Evolutionary conservation across 1,139 yeast genomes (phyloP).

Genomic region (Debaryomyces psychrophilus): DNA sequence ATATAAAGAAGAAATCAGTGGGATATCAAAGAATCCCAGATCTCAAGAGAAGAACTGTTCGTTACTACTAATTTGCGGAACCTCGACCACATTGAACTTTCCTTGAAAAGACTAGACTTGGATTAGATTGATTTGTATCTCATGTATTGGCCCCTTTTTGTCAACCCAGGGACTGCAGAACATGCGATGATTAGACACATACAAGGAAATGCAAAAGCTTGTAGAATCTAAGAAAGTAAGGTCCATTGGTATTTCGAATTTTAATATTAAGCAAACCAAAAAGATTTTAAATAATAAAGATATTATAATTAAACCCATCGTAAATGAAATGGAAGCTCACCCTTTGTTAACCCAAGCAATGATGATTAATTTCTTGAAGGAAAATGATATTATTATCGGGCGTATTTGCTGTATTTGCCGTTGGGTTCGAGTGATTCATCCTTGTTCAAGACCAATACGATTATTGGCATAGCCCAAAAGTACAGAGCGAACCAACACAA

Average conservation of each 20-base stretch:
- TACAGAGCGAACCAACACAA: constrained; percentile 46
- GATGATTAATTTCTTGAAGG: constrained; percentile 44
- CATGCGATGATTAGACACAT: constrained; percentile 57
- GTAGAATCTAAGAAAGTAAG: constrained; percentile 59
- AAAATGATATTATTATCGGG: constrained; percentile 49
- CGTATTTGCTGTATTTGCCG: constrained; percentile 70
- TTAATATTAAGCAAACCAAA: constrained; percentile 48
- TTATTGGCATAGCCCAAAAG: constrained; percentile 47
- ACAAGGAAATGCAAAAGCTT: constrained; percentile 67
- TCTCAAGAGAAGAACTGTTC: constrained; percentile 48
- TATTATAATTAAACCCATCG: constrained; percentile 49
- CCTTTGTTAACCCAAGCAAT: constrained; percentile 60
- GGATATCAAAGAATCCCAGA: constrained; percentile 36
- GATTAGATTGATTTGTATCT: constrained; percentile 24
- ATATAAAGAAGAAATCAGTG: constrained; percentile 21
- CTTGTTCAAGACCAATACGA: constrained; percentile 44
- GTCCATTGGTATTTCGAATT: constrained; percentile 77
- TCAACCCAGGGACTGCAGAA: constrained; percentile 9
- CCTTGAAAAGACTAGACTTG: constrained; percentile 19
- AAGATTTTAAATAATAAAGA: constrained; percentile 49
- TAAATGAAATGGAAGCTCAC: constrained; percentile 62
- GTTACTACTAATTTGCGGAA: constrained; percentile 47
- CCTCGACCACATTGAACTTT: constrained; percentile 14
- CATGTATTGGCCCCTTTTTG: constrained; percentile 20
- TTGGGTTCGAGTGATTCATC: constrained; percentile 62